phyloP scores from a whole-genome alignment of 2,329 filamentous ascomycete genomes.

The Coniochaeta hoffmannii region DNA sequence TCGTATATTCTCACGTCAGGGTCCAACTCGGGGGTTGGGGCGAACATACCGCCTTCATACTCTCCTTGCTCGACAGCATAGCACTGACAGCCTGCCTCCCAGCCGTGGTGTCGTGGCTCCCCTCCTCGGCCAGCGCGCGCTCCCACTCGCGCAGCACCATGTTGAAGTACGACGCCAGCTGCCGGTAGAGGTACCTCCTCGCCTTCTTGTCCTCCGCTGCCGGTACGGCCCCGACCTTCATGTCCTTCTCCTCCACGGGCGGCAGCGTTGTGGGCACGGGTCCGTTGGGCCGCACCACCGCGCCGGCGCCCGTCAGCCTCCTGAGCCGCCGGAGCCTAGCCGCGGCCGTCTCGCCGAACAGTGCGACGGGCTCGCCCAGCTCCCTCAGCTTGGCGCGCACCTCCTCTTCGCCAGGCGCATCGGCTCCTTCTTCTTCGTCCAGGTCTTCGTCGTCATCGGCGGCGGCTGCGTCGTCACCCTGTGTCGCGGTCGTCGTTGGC shows the following conservation, averaged over 20 bases:
- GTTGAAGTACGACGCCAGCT: slow-evolving; percentile 91
- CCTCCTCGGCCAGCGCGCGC: slow-evolving; percentile 62
- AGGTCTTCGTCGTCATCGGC: slow-evolving; percentile 28
- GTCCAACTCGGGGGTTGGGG: not conserved
- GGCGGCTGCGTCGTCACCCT: slow-evolving; percentile 19
- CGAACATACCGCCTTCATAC: slow-evolving; percentile 63
- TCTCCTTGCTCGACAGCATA: slow-evolving; percentile 81
- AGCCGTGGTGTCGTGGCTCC: slow-evolving; percentile 57
- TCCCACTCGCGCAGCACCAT: slow-evolving; percentile 92
- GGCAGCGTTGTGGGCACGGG: slow-evolving; percentile 82
- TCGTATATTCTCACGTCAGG: slow-evolving; percentile 5
- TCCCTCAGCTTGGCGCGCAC: slow-evolving; percentile 60
- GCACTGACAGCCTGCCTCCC: slow-evolving; percentile 76
- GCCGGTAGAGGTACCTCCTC: slow-evolving; percentile 68
- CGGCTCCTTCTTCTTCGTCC: slow-evolving; percentile 40
- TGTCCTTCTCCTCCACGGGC: slow-evolving; percentile 75
- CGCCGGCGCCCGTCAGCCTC: slow-evolving; percentile 39
- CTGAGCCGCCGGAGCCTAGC: slow-evolving; percentile 64
- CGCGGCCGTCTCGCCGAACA: slow-evolving; percentile 78
- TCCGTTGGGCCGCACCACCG: slow-evolving; percentile 54
- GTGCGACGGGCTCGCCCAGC: slow-evolving; percentile 61
- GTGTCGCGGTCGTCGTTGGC: slow-evolving; percentile 20
- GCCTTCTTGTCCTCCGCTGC: slow-evolving; percentile 55
- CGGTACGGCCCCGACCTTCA: slow-evolving; percentile 67
- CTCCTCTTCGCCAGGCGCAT: slow-evolving; percentile 62